Evolutionary conservation across 2,329 filamentous ascomycete species (phyloP), one percentile per base, ranked within the genome.

Genomic region (Daldinia eschscholtzii): DNA sequence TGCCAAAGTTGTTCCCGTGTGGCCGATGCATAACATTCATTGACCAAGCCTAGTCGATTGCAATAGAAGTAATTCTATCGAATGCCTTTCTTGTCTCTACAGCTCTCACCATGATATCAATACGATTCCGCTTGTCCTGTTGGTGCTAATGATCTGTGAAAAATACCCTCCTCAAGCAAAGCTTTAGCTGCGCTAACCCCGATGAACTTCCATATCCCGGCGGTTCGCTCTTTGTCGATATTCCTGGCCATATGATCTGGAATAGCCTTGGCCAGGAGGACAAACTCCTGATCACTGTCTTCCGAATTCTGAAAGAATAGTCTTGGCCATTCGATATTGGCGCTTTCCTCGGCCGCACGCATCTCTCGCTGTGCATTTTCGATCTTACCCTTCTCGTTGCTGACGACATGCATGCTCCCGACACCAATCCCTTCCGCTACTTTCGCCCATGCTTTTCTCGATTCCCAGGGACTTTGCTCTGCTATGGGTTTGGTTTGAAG

Each of bases 401-500:
- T 50, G 9, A 73, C 63, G 0, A 13, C 12, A 9, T 57, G 37
- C 72, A 73, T 70, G 39, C 75, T 62, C 7, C 70, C 72, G 3
- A 30, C 48, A 37, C 28, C 37, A n/a, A 76, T 73, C 0, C 69
- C 75, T 3, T 70, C 64, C 7, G 58, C 52, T 5, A 76, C 73
- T 1, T 56, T 64, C 0, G 6, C 10, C 74, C 75, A 77, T 4
- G 74, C 75, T 20, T 70, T 63, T 20, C 73, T 59, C 2, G 74
- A 76, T 59, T 76, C 75, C 73, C 74, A 76, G 4, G 72, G 68
- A 42, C 70, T 75, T 63, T 74, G 74, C 20, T 71, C 42, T 20
- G 65, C 64, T 2, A 66, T 0, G 0, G 46, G 26, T n/a, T 30
- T 50, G 15, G 26, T 50, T n/a, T 50, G 46, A 50, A 50, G 26